Conservation (phyloP, 108 stramenopile species). For the Fragilaria radians region DNA sequence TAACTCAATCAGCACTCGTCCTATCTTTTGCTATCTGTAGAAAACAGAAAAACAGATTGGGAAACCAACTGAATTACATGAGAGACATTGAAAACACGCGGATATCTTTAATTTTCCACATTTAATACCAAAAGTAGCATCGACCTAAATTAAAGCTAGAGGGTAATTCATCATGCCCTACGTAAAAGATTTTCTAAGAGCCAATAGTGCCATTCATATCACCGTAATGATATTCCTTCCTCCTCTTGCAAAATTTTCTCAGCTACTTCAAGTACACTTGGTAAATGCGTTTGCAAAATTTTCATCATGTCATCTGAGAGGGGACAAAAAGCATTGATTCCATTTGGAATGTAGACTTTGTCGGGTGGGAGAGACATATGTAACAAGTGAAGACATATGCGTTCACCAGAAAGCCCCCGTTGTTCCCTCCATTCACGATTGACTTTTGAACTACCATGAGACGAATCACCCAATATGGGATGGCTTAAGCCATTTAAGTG, state of each 20-base stretch:
- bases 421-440: slow-evolving; percentile 65
- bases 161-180: too few relatives aligned
- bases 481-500: slow-evolving; percentile 78
- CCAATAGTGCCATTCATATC: not conserved
- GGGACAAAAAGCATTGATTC: slow-evolving; percentile 55
- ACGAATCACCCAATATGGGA: slow-evolving; percentile 78
- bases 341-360: slow-evolving; percentile 30
- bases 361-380: slow-evolving; percentile 41
- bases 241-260: slow-evolving; percentile 44
- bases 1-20: too few relatives aligned
- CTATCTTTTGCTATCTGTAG: too few relatives aligned
- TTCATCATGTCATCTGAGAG: slow-evolving; percentile 60
- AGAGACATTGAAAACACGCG: too few relatives aligned
- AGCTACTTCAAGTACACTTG: slow-evolving; percentile 53
- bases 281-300: slow-evolving; percentile 48
- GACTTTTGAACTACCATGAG: slow-evolving; percentile 56
- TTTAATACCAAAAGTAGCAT: too few relatives aligned
- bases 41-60: too few relatives aligned
- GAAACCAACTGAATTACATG: too few relatives aligned
- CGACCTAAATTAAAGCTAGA: too few relatives aligned
- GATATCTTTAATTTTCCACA: too few relatives aligned
- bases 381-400: slow-evolving; percentile 63
- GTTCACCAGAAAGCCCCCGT: slow-evolving; percentile 54
- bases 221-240: not conserved
- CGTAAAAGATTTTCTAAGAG: too few relatives aligned